Percentiles rank a stretch among this genome's conserved stretches.
Conservation (phyloP, 1,139 yeast genomes). For the Saccharomyces hybrid region DNA sequence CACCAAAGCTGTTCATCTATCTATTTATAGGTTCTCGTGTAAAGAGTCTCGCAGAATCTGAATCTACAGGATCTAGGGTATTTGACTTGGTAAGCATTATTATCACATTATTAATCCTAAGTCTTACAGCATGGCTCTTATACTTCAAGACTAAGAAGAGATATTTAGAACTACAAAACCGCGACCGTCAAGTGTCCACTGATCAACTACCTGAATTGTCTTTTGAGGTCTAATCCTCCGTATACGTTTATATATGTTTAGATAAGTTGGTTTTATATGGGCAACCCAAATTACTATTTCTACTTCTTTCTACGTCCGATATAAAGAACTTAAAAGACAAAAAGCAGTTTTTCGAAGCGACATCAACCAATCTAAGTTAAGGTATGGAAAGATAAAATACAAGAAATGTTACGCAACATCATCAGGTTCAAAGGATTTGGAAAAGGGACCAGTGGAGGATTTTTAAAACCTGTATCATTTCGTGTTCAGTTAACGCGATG, state of each 20-base stretch:
- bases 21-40: slow-evolving; percentile 75
- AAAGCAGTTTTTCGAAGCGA: not conserved
- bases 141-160: slow-evolving; percentile 47
- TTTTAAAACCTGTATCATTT: not conserved
- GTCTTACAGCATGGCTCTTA: slow-evolving; percentile 60
- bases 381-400: not conserved
- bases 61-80: slow-evolving; percentile 45
- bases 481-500: not conserved
- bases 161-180: slow-evolving; percentile 27
- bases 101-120: slow-evolving; percentile 50
- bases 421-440: not conserved
- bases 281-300: not conserved
- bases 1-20: slow-evolving; percentile 76
- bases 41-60: slow-evolving; percentile 59
- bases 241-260: not conserved
- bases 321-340: not conserved
- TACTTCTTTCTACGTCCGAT: not conserved
- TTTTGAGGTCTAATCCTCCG: not conserved
- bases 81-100: slow-evolving; percentile 59
- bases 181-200: slow-evolving; percentile 3
- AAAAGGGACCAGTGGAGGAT: not conserved
- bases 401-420: not conserved
- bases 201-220: not conserved
- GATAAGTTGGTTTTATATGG: not conserved
- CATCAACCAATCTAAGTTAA: not conserved